Percentiles rank a stretch among this genome's conserved stretches.
These are phyloP conservation scores for Escallonia rubra DNA, from an alignment of 129 eudicot species.

Conservation along the genomic window DNA sequence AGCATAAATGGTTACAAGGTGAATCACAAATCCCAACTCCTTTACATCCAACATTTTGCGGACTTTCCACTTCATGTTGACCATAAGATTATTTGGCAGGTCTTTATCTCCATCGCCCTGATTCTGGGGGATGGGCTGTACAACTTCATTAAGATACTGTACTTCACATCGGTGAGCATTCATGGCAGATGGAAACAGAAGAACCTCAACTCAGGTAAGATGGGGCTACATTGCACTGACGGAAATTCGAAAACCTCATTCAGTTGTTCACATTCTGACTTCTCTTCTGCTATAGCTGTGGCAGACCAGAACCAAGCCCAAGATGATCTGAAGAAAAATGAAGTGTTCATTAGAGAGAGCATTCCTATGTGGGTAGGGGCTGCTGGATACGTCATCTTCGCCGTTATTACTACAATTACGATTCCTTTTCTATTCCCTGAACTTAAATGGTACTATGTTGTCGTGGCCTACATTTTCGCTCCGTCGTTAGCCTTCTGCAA, in stretches of 20 bases:
- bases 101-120: conserved; percentile 68
- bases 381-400: conserved; percentile 45
- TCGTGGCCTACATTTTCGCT: conserved; percentile 62
- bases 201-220: conserved; percentile 31
- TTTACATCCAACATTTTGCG: no score
- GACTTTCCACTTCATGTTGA: no score
- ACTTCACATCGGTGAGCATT: conserved; percentile 45
- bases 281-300: conserved; percentile 10
- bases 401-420: conserved; percentile 38
- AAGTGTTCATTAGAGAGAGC: conserved; percentile 52
- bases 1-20: conserved; percentile 91
- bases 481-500: conserved; percentile 91
- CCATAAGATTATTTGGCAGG: conserved; percentile 25
- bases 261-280: background rate
- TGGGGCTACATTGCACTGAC: no score
- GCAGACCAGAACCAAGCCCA: conserved; percentile 22
- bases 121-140: conserved; percentile 86
- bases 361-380: conserved; percentile 68
- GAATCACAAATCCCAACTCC: background rate
- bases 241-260: no score
- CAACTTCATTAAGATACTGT: conserved; percentile 54
- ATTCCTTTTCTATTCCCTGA: conserved; percentile 68
- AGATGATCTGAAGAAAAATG: conserved; percentile 36
- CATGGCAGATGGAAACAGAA: conserved; percentile 35
- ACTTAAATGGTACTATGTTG: conserved; percentile 76